These are phyloP conservation scores for Brassica juncea DNA, from an alignment of 345 rosid species.

Conservation along the genomic window DNA sequence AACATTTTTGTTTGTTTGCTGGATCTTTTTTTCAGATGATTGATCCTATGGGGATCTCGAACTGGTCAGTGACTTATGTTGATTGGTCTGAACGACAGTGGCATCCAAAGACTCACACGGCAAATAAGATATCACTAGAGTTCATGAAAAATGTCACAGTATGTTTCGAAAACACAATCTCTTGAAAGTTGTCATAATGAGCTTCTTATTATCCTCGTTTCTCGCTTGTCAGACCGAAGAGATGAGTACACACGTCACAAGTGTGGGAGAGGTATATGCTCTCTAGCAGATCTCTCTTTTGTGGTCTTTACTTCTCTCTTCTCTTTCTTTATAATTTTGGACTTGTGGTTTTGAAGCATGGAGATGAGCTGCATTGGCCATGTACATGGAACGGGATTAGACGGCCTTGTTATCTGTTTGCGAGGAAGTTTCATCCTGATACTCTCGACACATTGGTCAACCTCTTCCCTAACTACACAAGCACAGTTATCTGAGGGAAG, in stretches of 20 bases:
- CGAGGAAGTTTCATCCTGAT: conserved; percentile 79
- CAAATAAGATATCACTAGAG: conserved; percentile 54
- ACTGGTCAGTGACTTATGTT: conserved; percentile 89
- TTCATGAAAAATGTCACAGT: conserved; percentile 81
- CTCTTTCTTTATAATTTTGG: neutral
- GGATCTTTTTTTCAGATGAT: conserved; percentile 53
- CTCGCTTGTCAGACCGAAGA: conserved; percentile 65
- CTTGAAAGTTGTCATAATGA: neutral
- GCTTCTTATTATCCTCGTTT: conserved; percentile 6
- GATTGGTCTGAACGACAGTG: conserved; percentile 99
- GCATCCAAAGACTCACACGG: conserved; percentile 84
- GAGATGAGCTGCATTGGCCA: conserved; percentile 57
- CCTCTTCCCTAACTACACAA: conserved; percentile 74
- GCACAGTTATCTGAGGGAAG: conserved; percentile 37
- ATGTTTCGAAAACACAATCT: conserved; percentile 9
- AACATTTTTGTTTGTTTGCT: neutral
- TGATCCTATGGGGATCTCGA: conserved; percentile 89
- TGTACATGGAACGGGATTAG: conserved; percentile 91
- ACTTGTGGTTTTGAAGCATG: conserved; percentile 44
- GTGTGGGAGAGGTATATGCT: conserved; percentile 57
- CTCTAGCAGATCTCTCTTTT: neutral
- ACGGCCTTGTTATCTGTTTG: conserved; percentile 91
- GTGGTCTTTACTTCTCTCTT: neutral
- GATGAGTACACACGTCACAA: conserved; percentile 65
- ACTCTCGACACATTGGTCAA: conserved; percentile 66